Evolutionary conservation across 805 yeast genomes (phyloP).

Genomic region (Teunomyces aglyptinius): DNA sequence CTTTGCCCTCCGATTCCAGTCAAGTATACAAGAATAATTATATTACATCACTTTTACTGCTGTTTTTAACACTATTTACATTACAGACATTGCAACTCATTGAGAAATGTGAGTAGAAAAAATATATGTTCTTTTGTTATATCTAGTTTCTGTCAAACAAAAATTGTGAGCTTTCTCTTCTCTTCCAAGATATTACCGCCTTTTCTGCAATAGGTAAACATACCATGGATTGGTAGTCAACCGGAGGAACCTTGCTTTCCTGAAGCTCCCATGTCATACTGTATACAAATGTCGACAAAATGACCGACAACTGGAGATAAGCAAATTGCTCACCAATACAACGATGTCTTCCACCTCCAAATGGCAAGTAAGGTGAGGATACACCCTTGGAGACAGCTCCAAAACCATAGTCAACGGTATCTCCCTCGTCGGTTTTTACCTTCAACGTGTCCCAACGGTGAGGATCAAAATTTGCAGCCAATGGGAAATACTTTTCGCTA

Average conservation of each 20-base stretch:
- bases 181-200: slow-evolving; percentile 68
- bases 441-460: slow-evolving; percentile 70
- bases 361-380: slow-evolving; percentile 90
- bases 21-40: neutral
- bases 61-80: neutral
- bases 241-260: slow-evolving; percentile 49
- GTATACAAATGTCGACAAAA: slow-evolving; percentile 70
- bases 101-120: neutral
- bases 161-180: slow-evolving; percentile 37
- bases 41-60: neutral
- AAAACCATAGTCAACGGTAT: slow-evolving; percentile 83
- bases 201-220: slow-evolving; percentile 74
- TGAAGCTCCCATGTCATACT: slow-evolving; percentile 70
- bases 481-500: slow-evolving; percentile 74
- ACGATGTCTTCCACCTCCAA: slow-evolving; percentile 99
- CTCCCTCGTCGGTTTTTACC: slow-evolving; percentile 3
- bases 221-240: slow-evolving; percentile 86
- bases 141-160: neutral
- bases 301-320: slow-evolving; percentile 82
- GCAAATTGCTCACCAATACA: slow-evolving; percentile 99
- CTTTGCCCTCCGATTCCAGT: no score
- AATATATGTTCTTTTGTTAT: neutral
- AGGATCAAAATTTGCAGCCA: slow-evolving; percentile 71
- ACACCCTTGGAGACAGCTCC: slow-evolving; percentile 96
- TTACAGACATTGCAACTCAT: neutral